Evolutionary conservation across 768 basidiomycete genomes (phyloP).

Genomic region (Boletus tylopilopsis): DNA sequence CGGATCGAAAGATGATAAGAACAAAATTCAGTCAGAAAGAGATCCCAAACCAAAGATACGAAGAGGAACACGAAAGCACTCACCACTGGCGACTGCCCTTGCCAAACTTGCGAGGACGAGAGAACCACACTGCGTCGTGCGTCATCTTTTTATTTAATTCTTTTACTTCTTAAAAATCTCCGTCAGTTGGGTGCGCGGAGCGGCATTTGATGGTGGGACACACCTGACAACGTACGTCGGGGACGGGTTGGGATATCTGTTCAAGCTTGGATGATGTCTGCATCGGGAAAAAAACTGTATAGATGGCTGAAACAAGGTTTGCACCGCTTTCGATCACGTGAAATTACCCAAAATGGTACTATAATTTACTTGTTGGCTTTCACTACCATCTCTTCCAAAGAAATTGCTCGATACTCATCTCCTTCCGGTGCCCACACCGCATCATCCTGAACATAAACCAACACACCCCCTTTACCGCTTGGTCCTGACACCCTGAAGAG

Average conservation of each 20-base stretch:
- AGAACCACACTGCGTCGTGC: conserved; percentile 98
- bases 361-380: conserved; percentile 43
- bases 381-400: conserved; percentile 85
- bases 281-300: conserved; percentile 22
- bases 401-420: conserved; percentile 70
- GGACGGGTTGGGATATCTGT: no score
- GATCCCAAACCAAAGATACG: no score
- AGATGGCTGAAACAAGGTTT: conserved; percentile 27
- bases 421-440: conserved; percentile 83
- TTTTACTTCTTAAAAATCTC: background rate
- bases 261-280: no score
- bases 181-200: background rate
- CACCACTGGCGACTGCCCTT: conserved; percentile 96
- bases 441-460: conserved; percentile 90
- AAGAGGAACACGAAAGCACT: conserved; percentile 31
- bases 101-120: conserved; percentile 91
- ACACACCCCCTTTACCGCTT: conserved; percentile 82
- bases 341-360: background rate
- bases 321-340: conserved; percentile 1
- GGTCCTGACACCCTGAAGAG: conserved; percentile 80
- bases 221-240: conserved; percentile 27
- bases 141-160: conserved; percentile 82
- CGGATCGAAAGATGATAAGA: background rate
- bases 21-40: background rate
- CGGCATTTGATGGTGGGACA: background rate